phyloP scores from a whole-genome alignment of 805 yeast genomes.

The Ascoidea tarda region DNA sequence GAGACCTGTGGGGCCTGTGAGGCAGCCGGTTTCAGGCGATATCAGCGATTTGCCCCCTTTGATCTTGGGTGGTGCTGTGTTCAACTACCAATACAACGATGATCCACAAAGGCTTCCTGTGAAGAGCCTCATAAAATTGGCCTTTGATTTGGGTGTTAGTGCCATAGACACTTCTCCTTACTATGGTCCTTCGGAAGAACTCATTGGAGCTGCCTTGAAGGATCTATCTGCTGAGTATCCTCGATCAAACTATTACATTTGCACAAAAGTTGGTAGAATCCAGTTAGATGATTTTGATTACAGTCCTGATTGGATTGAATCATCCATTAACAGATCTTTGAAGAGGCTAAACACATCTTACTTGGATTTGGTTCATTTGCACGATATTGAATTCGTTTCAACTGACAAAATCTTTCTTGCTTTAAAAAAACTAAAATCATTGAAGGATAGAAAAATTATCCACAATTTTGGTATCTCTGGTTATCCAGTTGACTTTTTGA shows the following conservation, averaged over 20 bases:
- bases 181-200: slow-evolving; percentile 75
- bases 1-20: too few relatives aligned
- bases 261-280: slow-evolving; percentile 81
- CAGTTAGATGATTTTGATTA: slow-evolving; percentile 63
- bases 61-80: slow-evolving; percentile 79
- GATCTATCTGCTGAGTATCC: slow-evolving; percentile 22
- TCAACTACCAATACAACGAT: slow-evolving; percentile 66
- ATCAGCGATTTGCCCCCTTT: slow-evolving; percentile 34
- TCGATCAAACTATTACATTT: slow-evolving; percentile 52
- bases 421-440: slow-evolving; percentile 36
- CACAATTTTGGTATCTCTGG: slow-evolving; percentile 71
- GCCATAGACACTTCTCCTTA: slow-evolving; percentile 90
- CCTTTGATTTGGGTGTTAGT: slow-evolving; percentile 52
- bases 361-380: slow-evolving; percentile 73
- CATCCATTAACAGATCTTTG: slow-evolving; percentile 54
- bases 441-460: slow-evolving; percentile 53
- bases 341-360: slow-evolving; percentile 51
- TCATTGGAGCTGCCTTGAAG: slow-evolving; percentile 56
- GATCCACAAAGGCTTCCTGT: slow-evolving; percentile 52
- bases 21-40: slow-evolving; percentile 11
- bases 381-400: slow-evolving; percentile 75
- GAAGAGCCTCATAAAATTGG: slow-evolving; percentile 38
- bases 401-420: slow-evolving; percentile 46
- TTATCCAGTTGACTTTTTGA: slow-evolving; percentile 64
- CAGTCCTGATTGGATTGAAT: slow-evolving; percentile 40